Base-by-base conservation (phyloP, 805 yeast species). In the Kodamaea neixiangensis region DNA sequence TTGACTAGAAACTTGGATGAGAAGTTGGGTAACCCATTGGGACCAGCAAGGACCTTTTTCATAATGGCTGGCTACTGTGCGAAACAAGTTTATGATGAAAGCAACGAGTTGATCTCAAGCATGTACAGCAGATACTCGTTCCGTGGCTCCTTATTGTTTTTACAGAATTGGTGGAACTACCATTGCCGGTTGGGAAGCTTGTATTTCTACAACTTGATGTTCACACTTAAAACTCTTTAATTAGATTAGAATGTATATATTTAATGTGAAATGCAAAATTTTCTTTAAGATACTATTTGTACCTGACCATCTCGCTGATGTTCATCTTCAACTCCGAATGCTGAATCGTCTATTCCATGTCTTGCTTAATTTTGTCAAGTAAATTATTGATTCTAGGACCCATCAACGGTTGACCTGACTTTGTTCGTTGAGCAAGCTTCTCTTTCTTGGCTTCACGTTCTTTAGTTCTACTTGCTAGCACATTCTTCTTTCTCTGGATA, bases 61-160 rank as follows among this genome's bases (percentile, higher is more conserved):
- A 89, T 94, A 40, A 79, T 94, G 86, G 94, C 97, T 1, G 81
- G 82, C 29, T 93, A 94, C 66, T 94, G 98, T 72, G 92, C 97
- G 0, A 71, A 73, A 19, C 82, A 90, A 0, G 93, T 89, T 1
- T 88, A 82, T 59, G 77, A 76, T n/a, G 96, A 89, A 60, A 78
- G 80, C 2, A 62, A 68, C 15, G 89, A 84, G 52, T 48, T 50
- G 7, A 66, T 71, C 5, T 46, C 61, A 20, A 33, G 46, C 5
- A 17, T 22, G 29, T 61, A 59, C 46, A 31, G 48, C 22, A 56
- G 21, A 7, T 37, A 54, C 31, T 64, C 71, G 3, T 34, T 60
- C 33, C 37, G 44, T 9, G 56, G 68, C 56, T 14, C 65, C 15
- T 18, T 48, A 15, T 47, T 49, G 7, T 52, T 51, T 31, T 25